Evolutionary conservation across 257 asterid genomes (phyloP).

Genomic region (Jaltomata sinuosa): DNA sequence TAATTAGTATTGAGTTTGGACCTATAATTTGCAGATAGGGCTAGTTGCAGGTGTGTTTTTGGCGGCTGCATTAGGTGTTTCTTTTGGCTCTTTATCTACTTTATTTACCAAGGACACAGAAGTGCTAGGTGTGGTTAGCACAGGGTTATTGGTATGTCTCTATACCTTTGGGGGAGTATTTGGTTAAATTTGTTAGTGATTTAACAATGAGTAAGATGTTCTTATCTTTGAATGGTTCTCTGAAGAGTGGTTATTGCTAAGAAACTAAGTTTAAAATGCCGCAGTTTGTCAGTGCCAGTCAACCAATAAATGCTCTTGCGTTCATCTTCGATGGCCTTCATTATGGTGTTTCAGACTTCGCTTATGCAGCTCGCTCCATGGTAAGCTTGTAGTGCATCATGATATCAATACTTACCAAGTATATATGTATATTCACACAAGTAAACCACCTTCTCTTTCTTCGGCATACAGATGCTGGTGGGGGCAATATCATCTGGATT

Average conservation of each 20-base stretch:
- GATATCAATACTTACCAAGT: neutral
- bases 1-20: neutral
- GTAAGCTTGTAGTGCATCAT: constrained; percentile 21
- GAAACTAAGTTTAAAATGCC: constrained; percentile 7
- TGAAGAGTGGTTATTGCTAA: neutral
- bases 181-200: neutral
- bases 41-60: constrained; percentile 48
- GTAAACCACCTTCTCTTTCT: neutral
- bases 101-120: constrained; percentile 57
- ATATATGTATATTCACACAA: neutral
- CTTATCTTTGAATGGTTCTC: neutral
- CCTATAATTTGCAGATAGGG: constrained; percentile 43
- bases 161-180: neutral
- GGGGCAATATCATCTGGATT: constrained; percentile 70
- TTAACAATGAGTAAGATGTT: neutral
- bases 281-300: constrained; percentile 92
- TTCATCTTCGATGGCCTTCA: constrained; percentile 80
- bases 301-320: constrained; percentile 81
- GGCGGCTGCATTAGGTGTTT: constrained; percentile 53
- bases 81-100: constrained; percentile 61
- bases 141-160: constrained; percentile 57
- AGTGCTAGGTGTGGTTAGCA: constrained; percentile 53
- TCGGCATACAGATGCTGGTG: constrained; percentile 54
- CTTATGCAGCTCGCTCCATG: constrained; percentile 81
- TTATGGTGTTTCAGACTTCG: constrained; percentile 86